Conservation (phyloP, 2,329 filamentous ascomycete genomes). For the Furcasterigmium sp. region DNA sequence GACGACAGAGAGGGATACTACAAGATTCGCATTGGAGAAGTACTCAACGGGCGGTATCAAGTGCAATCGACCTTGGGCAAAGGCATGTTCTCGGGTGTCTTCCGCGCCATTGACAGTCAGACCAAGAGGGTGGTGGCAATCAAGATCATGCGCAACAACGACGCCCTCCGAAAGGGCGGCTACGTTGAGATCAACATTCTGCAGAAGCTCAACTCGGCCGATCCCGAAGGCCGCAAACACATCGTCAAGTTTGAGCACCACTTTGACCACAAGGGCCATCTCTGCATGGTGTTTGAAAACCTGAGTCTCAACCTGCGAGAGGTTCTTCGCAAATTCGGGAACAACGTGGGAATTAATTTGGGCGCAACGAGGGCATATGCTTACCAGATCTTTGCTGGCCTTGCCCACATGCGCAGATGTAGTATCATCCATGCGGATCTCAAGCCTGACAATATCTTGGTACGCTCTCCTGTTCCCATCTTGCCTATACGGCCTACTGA, state of each 20-base stretch:
- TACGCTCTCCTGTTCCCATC: constrained; percentile 22
- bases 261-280: constrained; percentile 91
- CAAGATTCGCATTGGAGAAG: constrained; percentile 86
- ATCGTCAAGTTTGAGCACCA: constrained; percentile 80
- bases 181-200: constrained; percentile 93
- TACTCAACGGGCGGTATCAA: constrained; percentile 84
- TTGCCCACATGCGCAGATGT: constrained; percentile 84
- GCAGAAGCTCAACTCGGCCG: constrained; percentile 77
- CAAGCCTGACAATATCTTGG: constrained; percentile 96
- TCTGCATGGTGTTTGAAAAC: constrained; percentile 97
- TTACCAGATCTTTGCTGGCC: constrained; percentile 86
- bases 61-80: constrained; percentile 83
- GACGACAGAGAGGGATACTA: constrained; percentile 96
- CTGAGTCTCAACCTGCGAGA: constrained; percentile 90
- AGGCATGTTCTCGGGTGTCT: constrained; percentile 97
- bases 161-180: constrained; percentile 84
- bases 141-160: constrained; percentile 97
- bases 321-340: constrained; percentile 91
- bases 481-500: constrained; percentile 18
- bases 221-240: constrained; percentile 86
- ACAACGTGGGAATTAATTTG: constrained; percentile 88
- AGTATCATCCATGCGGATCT: constrained; percentile 93
- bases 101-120: constrained; percentile 73
- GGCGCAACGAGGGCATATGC: constrained; percentile 84
- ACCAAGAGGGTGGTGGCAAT: constrained; percentile 79